A percentile compares a stretch with the other conserved stretches of the same genome.
Evolutionary conservation across 2,329 filamentous ascomycete genomes (phyloP).

Genomic region (Fusarium piperis): DNA sequence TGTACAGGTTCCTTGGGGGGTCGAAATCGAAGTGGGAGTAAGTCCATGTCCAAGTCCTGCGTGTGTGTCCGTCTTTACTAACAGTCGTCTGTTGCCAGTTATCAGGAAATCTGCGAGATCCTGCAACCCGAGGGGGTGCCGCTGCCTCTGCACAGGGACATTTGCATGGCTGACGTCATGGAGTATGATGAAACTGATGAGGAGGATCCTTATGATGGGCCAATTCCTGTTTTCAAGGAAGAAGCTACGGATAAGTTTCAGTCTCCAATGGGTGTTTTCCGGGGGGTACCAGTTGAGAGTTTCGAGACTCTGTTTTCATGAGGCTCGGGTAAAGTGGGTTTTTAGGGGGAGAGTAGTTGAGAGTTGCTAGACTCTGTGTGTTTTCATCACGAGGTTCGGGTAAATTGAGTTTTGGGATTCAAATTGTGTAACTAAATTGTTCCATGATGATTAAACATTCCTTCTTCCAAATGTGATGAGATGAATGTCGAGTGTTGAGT

Average conservation of each 20-base stretch:
- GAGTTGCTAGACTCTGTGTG: no score
- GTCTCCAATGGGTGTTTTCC: background rate
- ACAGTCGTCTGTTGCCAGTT: slow-evolving; percentile 4
- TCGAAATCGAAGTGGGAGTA: slow-evolving; percentile 17
- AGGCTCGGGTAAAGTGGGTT: no score
- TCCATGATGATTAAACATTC: background rate
- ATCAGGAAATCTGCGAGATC: slow-evolving; percentile 7
- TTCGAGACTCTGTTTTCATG: no score
- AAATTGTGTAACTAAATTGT: background rate
- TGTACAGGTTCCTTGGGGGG: slow-evolving; percentile 19
- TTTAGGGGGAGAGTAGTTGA: no score
- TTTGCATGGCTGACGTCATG: slow-evolving; percentile 19
- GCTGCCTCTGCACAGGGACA: background rate
- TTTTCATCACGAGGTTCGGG: no score
- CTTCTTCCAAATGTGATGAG: background rate
- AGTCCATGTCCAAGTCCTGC: background rate
- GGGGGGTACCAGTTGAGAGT: no score
- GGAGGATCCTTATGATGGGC: background rate
- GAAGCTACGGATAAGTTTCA: background rate
- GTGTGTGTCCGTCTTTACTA: background rate
- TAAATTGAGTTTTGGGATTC: background rate
- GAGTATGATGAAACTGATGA: slow-evolving; percentile 21
- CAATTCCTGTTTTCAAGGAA: background rate
- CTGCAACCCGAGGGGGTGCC: background rate
- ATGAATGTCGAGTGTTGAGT: background rate